A percentile compares a stretch with the other conserved stretches of the same genome.
phyloP scores from a whole-genome alignment of 2,329 filamentous ascomycete species.

The Cladorrhinum sp. region DNA sequence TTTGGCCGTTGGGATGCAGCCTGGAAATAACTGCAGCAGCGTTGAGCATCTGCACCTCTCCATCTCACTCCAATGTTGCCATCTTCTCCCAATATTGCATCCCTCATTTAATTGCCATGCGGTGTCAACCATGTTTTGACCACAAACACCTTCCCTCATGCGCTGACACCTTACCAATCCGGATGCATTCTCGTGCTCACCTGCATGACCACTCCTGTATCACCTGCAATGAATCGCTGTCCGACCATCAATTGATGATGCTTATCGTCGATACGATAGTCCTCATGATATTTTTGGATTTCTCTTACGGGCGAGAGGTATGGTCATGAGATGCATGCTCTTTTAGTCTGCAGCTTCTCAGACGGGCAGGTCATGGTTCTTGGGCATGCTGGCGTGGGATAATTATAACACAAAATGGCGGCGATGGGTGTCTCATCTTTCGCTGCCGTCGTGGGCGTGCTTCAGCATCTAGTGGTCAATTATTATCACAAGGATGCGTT shows the following conservation, averaged over 20 bases:
- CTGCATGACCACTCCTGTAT: not conserved
- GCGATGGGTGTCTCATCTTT: not conserved
- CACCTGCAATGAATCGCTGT: not conserved
- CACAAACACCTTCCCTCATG: not conserved
- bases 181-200: not conserved
- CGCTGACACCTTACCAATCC: constrained; percentile 1
- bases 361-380: not conserved
- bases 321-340: not conserved
- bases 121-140: not conserved
- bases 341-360: not conserved
- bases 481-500: not conserved
- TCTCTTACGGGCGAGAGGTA: not conserved
- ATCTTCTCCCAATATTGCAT: not conserved
- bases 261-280: not conserved
- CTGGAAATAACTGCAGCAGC: too few relatives aligned
- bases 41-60: not conserved
- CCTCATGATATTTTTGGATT: not conserved
- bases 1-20: not conserved
- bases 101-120: not conserved
- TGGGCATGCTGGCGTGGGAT: not conserved
- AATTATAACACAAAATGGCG: too few relatives aligned
- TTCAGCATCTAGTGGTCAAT: not conserved
- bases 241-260: not conserved
- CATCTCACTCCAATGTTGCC: not conserved
- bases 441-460: not conserved